A percentile compares a stretch with the other conserved stretches of the same genome.
phyloP scores from a whole-genome alignment of 2,329 filamentous ascomycete genomes.

The Colletotrichum paranaense region DNA sequence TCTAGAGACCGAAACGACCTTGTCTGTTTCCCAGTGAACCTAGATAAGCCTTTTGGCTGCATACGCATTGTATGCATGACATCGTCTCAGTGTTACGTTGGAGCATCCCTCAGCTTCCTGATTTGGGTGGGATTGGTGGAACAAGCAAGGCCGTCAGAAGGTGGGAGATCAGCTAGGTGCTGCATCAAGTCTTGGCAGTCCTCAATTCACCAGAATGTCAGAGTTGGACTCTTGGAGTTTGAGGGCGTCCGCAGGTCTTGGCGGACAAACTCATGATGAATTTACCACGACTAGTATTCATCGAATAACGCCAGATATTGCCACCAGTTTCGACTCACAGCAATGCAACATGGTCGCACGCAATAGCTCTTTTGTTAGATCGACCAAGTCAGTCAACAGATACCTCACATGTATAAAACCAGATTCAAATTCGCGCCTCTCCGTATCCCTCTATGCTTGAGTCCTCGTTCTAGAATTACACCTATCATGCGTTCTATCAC shows the following conservation, averaged over 20 bases:
- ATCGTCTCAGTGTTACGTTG: background rate
- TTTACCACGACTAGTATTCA: constrained; percentile 1
- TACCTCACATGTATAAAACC: no score
- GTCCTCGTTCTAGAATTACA: no score
- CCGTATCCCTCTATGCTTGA: background rate
- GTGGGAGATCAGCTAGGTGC: background rate
- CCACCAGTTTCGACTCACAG: background rate
- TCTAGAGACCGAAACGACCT: background rate
- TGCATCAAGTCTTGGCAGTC: background rate
- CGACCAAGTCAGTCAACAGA: no score
- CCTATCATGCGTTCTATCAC: background rate
- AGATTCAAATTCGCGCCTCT: no score
- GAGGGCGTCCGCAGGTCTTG: background rate
- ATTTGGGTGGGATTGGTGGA: constrained; percentile 11
- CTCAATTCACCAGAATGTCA: background rate
- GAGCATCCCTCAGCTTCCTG: background rate
- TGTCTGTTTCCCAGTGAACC: background rate
- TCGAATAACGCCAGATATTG: background rate
- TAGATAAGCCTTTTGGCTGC: background rate
- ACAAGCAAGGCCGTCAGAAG: background rate
- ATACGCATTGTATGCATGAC: background rate
- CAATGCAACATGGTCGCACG: background rate
- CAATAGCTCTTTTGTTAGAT: background rate
- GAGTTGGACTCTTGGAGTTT: background rate
- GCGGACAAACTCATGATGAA: background rate